phyloP scores from a whole-genome alignment of 208 protist genomes.

The Blastocrithidia nonstop region DNA sequence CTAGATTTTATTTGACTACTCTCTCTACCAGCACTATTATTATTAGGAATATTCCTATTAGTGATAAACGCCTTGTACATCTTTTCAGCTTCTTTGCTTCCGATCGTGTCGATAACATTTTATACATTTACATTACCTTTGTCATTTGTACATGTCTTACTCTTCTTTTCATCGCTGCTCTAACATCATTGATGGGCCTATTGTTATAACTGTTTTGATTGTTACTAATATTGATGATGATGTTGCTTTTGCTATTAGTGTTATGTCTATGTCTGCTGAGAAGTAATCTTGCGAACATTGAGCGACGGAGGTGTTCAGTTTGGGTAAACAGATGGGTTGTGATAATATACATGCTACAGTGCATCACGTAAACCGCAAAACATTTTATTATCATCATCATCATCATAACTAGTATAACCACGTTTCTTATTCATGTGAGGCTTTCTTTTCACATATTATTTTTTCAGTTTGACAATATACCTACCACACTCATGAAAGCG shows the following conservation, averaged over 20 bases:
- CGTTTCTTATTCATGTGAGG: neutral
- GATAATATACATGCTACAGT: slow-evolving; percentile 46
- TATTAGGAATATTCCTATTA: no score
- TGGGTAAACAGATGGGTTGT: slow-evolving; percentile 62
- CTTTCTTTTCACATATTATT: slow-evolving; percentile 4
- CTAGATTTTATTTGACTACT: no score
- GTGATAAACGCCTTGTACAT: no score
- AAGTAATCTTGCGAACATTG: slow-evolving; percentile 21
- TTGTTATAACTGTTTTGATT: neutral
- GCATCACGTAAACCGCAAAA: slow-evolving; percentile 14
- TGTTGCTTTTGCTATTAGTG: neutral
- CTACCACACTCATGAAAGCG: slow-evolving; percentile 36
- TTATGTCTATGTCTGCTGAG: neutral
- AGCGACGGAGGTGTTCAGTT: slow-evolving; percentile 50
- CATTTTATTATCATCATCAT: neutral
- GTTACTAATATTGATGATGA: neutral
- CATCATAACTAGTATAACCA: neutral
- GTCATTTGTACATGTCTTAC: no score
- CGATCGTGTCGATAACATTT: no score
- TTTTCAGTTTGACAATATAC: slow-evolving; percentile 48
- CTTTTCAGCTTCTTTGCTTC: no score
- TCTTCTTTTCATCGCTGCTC: no score
- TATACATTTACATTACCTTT: no score
- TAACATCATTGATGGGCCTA: no score
- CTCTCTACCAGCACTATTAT: no score